A percentile compares a stretch with the other conserved stretches of the same genome.
Conservation (phyloP, 2,329 filamentous ascomycete species). For the Claviceps sp. region DNA sequence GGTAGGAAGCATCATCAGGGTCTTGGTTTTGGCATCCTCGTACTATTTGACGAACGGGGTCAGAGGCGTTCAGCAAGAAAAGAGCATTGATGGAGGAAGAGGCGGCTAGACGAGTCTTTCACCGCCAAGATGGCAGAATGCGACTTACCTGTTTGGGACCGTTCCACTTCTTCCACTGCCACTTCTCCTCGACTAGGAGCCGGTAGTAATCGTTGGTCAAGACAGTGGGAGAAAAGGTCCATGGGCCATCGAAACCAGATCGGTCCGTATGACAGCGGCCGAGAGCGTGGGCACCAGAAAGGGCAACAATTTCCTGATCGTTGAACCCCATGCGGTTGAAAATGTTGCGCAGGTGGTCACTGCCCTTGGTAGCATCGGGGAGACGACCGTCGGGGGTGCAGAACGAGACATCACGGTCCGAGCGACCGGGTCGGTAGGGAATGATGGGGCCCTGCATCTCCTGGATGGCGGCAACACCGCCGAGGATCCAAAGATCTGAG, state of each 20-base stretch:
- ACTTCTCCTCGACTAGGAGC: constrained; percentile 81
- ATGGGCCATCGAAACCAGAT: constrained; percentile 76
- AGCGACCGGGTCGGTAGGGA: constrained; percentile 77
- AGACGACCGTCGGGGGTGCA: constrained; percentile 90
- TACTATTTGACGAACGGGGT: constrained; percentile 40
- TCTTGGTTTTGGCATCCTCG: constrained; percentile 76
- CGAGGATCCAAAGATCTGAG: constrained; percentile 94
- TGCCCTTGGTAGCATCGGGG: constrained; percentile 64
- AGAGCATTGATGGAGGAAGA: neutral
- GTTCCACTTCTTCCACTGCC: constrained; percentile 82
- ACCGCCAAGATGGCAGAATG: neutral
- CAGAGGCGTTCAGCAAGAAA: constrained; percentile 6
- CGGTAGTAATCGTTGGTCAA: constrained; percentile 93
- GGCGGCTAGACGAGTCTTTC: neutral
- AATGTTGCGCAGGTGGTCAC: constrained; percentile 76
- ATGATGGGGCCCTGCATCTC: constrained; percentile 86
- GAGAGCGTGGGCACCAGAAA: constrained; percentile 73
- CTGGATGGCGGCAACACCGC: constrained; percentile 73
- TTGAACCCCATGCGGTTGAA: constrained; percentile 97
- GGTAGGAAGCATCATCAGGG: constrained; percentile 93
- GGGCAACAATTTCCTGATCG: constrained; percentile 89
- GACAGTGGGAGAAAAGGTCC: constrained; percentile 83
- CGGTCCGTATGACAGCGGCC: constrained; percentile 84
- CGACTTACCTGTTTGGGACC: constrained; percentile 56
- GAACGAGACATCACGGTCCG: constrained; percentile 63